Percentiles rank a stretch among this genome's conserved stretches.
These are phyloP conservation scores for Reticulascus tulasneorum DNA, from an alignment of 2,329 filamentous ascomycete species.

Conservation along the genomic window DNA sequence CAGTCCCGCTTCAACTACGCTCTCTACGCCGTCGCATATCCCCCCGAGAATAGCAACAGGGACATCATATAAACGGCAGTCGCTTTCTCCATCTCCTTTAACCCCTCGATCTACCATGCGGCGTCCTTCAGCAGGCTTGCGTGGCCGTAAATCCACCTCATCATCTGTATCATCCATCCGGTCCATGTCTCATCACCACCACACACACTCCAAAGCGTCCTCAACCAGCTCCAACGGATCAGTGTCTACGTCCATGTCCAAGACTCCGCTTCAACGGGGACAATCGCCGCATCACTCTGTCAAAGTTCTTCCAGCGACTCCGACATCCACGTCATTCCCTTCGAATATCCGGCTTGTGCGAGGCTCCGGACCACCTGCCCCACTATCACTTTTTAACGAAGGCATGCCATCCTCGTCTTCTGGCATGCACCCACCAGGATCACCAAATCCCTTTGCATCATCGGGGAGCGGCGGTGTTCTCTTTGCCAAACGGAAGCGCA, in stretches of 20 bases:
- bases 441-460: slow-evolving; percentile 55
- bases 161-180: slow-evolving; percentile 92
- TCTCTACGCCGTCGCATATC: slow-evolving; percentile 24
- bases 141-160: slow-evolving; percentile 91
- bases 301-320: slow-evolving; percentile 91
- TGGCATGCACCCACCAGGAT: slow-evolving; percentile 40
- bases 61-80: slow-evolving; percentile 65
- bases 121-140: slow-evolving; percentile 75
- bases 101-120: slow-evolving; percentile 86
- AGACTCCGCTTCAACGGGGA: slow-evolving; percentile 57
- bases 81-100: slow-evolving; percentile 78
- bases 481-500: slow-evolving; percentile 79
- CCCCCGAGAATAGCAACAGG: slow-evolving; percentile 33
- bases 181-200: slow-evolving; percentile 81
- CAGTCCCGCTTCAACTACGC: slow-evolving; percentile 21
- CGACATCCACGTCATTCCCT: slow-evolving; percentile 70
- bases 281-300: slow-evolving; percentile 85
- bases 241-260: slow-evolving; percentile 64
- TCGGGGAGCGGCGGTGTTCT: slow-evolving; percentile 52
- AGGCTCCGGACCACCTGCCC: slow-evolving; percentile 47
- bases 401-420: slow-evolving; percentile 41
- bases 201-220: slow-evolving; percentile 89
- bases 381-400: slow-evolving; percentile 54
- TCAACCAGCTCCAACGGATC: slow-evolving; percentile 83
- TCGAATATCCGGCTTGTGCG: slow-evolving; percentile 82